These are phyloP conservation scores for Trichoderma breve DNA, from an alignment of 2,329 filamentous ascomycete species.

Conservation along the genomic window DNA sequence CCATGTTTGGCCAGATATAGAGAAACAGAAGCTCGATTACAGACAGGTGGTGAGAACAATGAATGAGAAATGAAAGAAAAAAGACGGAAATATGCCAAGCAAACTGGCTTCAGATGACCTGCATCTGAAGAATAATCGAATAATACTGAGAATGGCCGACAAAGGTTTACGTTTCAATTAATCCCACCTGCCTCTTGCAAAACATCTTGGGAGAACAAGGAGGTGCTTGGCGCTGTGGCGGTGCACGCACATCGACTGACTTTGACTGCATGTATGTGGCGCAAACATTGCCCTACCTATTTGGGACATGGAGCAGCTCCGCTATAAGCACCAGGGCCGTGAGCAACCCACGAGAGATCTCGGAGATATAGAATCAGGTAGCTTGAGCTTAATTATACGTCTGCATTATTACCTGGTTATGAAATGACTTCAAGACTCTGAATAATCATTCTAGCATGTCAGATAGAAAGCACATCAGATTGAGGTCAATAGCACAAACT, in stretches of 20 bases:
- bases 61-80: background rate
- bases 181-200: background rate
- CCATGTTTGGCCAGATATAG: background rate
- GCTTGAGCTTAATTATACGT: background rate
- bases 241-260: background rate
- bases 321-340: background rate
- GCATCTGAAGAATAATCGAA: constrained; percentile 30
- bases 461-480: background rate
- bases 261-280: background rate
- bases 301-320: background rate
- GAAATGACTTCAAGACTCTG: background rate
- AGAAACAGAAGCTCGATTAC: background rate
- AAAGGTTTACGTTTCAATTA: constrained; percentile 22
- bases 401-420: background rate
- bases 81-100: background rate
- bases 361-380: background rate
- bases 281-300: background rate
- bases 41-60: background rate
- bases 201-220: background rate
- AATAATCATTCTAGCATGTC: background rate
- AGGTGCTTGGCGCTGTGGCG: constrained; percentile 16
- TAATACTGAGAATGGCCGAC: constrained; percentile 17
- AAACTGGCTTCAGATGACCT: constrained; percentile 31
- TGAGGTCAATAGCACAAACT: background rate
- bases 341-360: background rate